Evolutionary conservation across 2,329 filamentous ascomycete species (phyloP).

Genomic region (Fusarium phyllophilum): DNA sequence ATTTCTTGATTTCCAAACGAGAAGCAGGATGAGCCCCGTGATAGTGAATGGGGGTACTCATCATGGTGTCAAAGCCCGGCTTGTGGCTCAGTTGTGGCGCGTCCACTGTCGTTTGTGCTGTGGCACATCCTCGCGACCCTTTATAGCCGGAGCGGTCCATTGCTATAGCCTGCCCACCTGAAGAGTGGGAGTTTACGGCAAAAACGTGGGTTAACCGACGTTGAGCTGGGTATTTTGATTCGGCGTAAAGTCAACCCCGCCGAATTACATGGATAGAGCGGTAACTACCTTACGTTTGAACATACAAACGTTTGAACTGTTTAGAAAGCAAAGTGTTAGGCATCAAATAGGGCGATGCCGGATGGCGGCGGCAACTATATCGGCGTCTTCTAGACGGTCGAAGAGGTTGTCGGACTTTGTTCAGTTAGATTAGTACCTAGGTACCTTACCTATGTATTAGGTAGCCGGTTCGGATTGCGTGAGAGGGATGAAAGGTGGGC

Average conservation of each 20-base stretch:
- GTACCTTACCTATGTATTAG: not conserved
- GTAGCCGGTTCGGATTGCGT: slow-evolving; percentile 12
- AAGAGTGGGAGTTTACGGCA: not conserved
- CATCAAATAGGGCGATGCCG: slow-evolving; percentile 1
- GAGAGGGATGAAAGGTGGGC: slow-evolving; percentile 8
- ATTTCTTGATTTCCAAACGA: too few relatives aligned
- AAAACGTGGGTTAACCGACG: not conserved
- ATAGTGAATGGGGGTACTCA: too few relatives aligned
- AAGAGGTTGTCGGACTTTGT: not conserved
- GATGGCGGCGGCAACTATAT: not conserved
- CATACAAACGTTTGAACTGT: not conserved
- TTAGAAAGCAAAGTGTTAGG: not conserved
- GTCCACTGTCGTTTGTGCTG: too few relatives aligned
- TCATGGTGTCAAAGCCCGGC: too few relatives aligned
- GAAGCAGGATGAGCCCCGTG: too few relatives aligned
- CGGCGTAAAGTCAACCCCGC: not conserved
- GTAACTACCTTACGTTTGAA: not conserved
- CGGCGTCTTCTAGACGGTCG: not conserved
- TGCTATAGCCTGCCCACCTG: too few relatives aligned
- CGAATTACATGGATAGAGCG: not conserved
- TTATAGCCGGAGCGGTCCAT: too few relatives aligned
- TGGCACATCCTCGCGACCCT: too few relatives aligned
- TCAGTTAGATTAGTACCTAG: not conserved
- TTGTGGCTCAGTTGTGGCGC: too few relatives aligned
- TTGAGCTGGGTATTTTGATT: not conserved